Evolutionary conservation across 257 asterid genomes (phyloP).

Genomic region (Przewalskia tangutica): DNA sequence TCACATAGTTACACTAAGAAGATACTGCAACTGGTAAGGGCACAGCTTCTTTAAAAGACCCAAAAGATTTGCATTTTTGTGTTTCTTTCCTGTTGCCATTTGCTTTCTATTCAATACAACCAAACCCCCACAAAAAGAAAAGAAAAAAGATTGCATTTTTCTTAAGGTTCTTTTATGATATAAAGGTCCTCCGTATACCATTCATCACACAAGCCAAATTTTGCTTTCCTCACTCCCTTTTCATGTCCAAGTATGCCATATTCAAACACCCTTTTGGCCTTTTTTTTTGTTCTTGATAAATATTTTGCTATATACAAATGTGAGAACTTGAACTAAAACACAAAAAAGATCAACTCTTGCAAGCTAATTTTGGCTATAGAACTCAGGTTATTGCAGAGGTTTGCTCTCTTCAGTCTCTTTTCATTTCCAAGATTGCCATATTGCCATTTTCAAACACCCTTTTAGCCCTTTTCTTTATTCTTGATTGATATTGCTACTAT

Average conservation of each 20-base stretch:
- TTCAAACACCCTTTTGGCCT: no score
- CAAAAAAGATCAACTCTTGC: no score
- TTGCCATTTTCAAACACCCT: background rate
- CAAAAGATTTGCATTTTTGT: conserved; percentile 5
- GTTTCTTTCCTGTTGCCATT: conserved; percentile 12
- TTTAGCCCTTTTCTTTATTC: background rate
- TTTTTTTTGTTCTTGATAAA: no score
- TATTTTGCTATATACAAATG: background rate
- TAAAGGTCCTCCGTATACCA: background rate
- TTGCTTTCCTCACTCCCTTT: background rate
- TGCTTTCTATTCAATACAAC: conserved; percentile 2
- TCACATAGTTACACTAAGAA: conserved; percentile 9
- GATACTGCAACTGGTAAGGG: conserved; percentile 10
- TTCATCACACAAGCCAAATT: background rate
- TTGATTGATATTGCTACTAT: background rate
- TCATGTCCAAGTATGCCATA: background rate
- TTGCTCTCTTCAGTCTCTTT: no score
- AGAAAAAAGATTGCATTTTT: background rate
- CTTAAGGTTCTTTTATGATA: background rate
- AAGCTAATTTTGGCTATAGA: no score
- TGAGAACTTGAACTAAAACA: no score
- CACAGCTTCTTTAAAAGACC: conserved; percentile 23
- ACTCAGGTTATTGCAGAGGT: no score
- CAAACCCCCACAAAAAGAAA: background rate
- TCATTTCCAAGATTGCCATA: no score